Conservation (phyloP, 2,329 filamentous ascomycete species). For the Chalaropsis ovoidea region DNA sequence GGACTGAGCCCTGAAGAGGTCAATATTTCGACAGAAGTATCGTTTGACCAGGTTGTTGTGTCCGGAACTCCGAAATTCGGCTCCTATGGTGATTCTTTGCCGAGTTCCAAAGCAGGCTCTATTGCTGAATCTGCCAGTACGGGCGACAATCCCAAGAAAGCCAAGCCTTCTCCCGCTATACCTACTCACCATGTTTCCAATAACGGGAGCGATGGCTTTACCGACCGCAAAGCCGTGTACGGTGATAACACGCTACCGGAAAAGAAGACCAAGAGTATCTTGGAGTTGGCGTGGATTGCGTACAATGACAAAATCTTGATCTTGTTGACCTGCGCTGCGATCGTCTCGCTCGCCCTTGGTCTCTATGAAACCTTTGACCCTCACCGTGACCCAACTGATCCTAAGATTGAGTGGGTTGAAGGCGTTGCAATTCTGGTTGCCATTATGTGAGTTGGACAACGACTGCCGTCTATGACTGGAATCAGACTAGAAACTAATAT, state of each 20-base stretch:
- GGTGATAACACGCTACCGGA: conserved; percentile 50
- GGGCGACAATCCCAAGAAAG: neutral
- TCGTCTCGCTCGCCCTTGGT: conserved; percentile 58
- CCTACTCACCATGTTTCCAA: conserved; percentile 9
- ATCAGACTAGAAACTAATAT: neutral
- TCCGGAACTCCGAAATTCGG: conserved; percentile 22
- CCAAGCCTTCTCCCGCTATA: neutral
- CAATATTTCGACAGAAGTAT: conserved; percentile 50
- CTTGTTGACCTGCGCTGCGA: conserved; percentile 55
- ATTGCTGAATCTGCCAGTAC: neutral
- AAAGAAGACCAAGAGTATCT: conserved; percentile 50
- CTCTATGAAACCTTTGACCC: conserved; percentile 54
- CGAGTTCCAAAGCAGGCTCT: neutral
- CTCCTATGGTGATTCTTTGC: conserved; percentile 1
- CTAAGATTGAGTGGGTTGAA: conserved; percentile 30
- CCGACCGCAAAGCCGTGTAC: conserved; percentile 50
- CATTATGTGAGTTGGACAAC: conserved; percentile 25
- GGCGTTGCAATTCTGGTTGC: conserved; percentile 27
- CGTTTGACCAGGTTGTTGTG: conserved; percentile 51
- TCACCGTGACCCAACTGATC: conserved; percentile 29
- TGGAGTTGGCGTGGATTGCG: conserved; percentile 54
- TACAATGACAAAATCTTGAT: conserved; percentile 68
- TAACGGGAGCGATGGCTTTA: conserved; percentile 29
- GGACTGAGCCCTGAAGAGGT: conserved; percentile 64
- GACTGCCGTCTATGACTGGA: neutral